phyloP scores from a whole-genome alignment of 2,329 filamentous ascomycete genomes.

The Pezizomycotina sp. region DNA sequence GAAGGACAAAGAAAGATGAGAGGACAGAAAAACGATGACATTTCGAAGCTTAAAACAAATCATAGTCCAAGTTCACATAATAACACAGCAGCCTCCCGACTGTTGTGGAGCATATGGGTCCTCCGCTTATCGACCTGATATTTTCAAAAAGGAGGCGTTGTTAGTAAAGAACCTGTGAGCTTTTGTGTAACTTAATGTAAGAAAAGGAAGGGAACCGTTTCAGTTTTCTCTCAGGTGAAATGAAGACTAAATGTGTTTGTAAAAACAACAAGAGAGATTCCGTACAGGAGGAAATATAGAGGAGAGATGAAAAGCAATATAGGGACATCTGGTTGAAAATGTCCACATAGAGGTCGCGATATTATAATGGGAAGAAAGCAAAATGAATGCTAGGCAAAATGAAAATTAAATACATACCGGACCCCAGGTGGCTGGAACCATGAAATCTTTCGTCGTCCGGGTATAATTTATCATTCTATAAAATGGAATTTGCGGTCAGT shows the following conservation, averaged over 20 bases:
- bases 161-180: conserved; percentile 7
- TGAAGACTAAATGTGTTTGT: neutral
- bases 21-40: conserved; percentile 12
- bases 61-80: conserved; percentile 58
- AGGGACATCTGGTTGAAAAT: conserved; percentile 17
- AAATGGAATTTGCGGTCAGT: conserved; percentile 3
- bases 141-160: conserved; percentile 12
- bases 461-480: conserved; percentile 90
- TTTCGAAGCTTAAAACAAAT: too few relatives aligned
- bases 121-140: conserved; percentile 66
- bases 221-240: too few relatives aligned
- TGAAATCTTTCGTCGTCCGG: conserved; percentile 94
- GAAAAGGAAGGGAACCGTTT: too few relatives aligned
- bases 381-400: conserved; percentile 4
- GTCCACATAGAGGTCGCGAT: conserved; percentile 19
- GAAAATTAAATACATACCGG: conserved; percentile 35
- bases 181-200: too few relatives aligned
- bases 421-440: conserved; percentile 96
- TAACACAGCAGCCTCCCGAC: conserved; percentile 76
- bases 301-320: neutral
- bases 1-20: conserved; percentile 11
- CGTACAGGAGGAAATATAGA: neutral
- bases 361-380: conserved; percentile 6
- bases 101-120: conserved; percentile 97
- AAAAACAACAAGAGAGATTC: neutral